Evolutionary conservation across 345 rosid genomes (phyloP).

Genomic region (Durio zibethinus): DNA sequence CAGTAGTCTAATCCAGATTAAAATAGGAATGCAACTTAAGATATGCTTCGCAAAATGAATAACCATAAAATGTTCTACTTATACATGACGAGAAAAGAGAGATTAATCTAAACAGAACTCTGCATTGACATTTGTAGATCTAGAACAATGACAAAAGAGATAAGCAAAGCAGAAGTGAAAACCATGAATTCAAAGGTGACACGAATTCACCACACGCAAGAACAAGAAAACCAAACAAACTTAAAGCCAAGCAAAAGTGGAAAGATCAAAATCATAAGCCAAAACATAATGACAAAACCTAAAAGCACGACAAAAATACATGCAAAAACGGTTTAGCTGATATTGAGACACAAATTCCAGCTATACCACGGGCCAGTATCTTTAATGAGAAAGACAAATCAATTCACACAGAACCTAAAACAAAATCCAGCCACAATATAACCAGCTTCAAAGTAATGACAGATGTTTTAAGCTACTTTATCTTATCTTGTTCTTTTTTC

Average conservation of each 20-base stretch:
- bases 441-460: constrained; percentile 17
- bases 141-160: background rate
- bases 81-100: background rate
- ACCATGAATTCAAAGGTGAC: constrained; percentile 1
- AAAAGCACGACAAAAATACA: background rate
- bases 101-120: background rate
- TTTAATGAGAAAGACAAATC: constrained; percentile 17
- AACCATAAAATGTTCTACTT: background rate
- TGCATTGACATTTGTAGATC: background rate
- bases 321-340: constrained; percentile 22
- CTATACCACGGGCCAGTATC: constrained; percentile 10
- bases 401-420: background rate
- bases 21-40: background rate
- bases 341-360: constrained; percentile 24
- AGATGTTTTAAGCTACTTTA: background rate
- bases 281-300: background rate
- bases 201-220: background rate
- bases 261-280: background rate
- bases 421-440: constrained; percentile 1
- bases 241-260: background rate
- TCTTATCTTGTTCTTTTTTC: background rate
- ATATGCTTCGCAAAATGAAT: constrained; percentile 1
- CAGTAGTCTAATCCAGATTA: background rate
- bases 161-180: background rate
- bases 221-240: constrained; percentile 11